Evolutionary conservation across 768 basidiomycete species (phyloP).

Genomic region (Termitomyces sp.): DNA sequence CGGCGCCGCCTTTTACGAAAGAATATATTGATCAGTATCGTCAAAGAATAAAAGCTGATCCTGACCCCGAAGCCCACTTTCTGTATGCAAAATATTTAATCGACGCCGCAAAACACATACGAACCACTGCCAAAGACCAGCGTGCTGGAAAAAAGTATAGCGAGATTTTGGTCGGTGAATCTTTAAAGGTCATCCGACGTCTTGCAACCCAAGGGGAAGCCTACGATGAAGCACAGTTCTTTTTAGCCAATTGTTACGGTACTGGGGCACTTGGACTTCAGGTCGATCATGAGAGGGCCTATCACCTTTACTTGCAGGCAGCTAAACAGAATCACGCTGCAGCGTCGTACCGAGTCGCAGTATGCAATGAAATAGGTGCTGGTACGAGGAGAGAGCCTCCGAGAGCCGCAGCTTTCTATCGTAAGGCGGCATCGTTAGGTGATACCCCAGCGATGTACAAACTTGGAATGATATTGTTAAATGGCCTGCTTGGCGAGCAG

Average conservation of each 20-base stretch:
- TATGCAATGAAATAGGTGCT: constrained; percentile 98
- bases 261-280: constrained; percentile 93
- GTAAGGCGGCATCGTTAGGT: constrained; percentile 92
- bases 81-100: constrained; percentile 98
- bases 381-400: constrained; percentile 87
- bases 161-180: constrained; percentile 81
- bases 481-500: constrained; percentile 77
- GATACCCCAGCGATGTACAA: constrained; percentile 99
- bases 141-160: constrained; percentile 87
- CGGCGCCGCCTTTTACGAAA: constrained; percentile 85
- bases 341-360: constrained; percentile 94
- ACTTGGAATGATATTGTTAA: constrained; percentile 94
- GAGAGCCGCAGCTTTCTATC: constrained; percentile 92
- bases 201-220: constrained; percentile 90
- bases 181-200: constrained; percentile 87
- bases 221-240: constrained; percentile 97
- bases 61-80: constrained; percentile 97
- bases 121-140: constrained; percentile 66
- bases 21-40: constrained; percentile 98
- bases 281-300: constrained; percentile 97
- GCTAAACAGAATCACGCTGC: constrained; percentile 96
- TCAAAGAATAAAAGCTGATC: constrained; percentile 93
- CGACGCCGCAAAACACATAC: constrained; percentile 93
- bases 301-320: constrained; percentile 94
- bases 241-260: constrained; percentile 95